Percentiles rank a stretch among this genome's conserved stretches.
Evolutionary conservation across 2,329 filamentous ascomycete species (phyloP).

Genomic region (Colletotrichum spinosum): DNA sequence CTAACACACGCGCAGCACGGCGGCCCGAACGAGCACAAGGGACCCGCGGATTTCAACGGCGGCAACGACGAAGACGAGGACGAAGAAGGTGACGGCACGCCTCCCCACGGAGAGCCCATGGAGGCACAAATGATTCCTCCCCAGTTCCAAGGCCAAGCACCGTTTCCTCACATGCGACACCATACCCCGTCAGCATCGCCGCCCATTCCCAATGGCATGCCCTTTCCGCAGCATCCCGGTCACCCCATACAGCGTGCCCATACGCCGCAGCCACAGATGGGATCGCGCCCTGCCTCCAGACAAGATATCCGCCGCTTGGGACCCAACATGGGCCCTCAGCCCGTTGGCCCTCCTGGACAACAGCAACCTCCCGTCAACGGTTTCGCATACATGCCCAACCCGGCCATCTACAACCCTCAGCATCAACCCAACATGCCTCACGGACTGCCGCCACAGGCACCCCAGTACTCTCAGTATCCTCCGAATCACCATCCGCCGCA

Average conservation of each 20-base stretch:
- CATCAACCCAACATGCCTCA: slow-evolving; percentile 55
- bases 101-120: slow-evolving; percentile 73
- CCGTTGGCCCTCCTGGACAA: slow-evolving; percentile 67
- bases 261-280: slow-evolving; percentile 82
- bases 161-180: slow-evolving; percentile 86
- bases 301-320: slow-evolving; percentile 82
- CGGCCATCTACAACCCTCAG: slow-evolving; percentile 83
- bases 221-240: slow-evolving; percentile 67
- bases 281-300: slow-evolving; percentile 82
- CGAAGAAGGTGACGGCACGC: slow-evolving; percentile 79
- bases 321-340: slow-evolving; percentile 77
- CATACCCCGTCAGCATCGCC: slow-evolving; percentile 88
- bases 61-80: slow-evolving; percentile 89
- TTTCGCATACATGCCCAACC: slow-evolving; percentile 87
- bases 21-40: slow-evolving; percentile 94
- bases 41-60: slow-evolving; percentile 90
- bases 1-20: slow-evolving; percentile 74
- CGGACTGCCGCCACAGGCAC: slow-evolving; percentile 49
- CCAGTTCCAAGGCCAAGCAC: slow-evolving; percentile 74
- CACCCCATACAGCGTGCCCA: slow-evolving; percentile 72
- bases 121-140: slow-evolving; percentile 74
- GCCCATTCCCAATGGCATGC: slow-evolving; percentile 82
- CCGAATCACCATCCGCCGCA: slow-evolving; percentile 45
- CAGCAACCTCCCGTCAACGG: slow-evolving; percentile 70
- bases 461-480: slow-evolving; percentile 51